These are phyloP conservation scores for Sporothrix protearum DNA, from an alignment of 2,329 filamentous ascomycete species.

Conservation along the genomic window DNA sequence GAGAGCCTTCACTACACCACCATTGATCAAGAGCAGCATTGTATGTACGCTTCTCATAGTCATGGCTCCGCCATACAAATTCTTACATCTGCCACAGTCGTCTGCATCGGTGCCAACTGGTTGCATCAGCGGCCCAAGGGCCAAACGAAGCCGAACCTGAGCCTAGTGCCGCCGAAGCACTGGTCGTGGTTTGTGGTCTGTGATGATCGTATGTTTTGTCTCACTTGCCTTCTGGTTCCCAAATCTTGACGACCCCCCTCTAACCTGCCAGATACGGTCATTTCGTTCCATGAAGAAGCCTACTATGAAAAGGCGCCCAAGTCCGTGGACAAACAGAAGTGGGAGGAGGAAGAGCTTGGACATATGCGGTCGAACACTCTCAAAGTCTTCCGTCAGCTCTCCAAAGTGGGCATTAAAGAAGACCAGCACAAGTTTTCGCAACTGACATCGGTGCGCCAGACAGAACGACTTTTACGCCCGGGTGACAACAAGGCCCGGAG, in stretches of 20 bases:
- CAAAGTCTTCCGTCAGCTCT: constrained; percentile 41
- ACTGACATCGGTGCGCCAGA: constrained; percentile 39
- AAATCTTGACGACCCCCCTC: neutral
- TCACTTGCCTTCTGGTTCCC: constrained; percentile 16
- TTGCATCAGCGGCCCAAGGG: constrained; percentile 41
- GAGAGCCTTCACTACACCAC: constrained; percentile 74
- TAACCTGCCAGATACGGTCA: constrained; percentile 55
- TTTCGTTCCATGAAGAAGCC: constrained; percentile 64
- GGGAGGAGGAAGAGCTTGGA: constrained; percentile 34
- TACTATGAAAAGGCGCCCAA: constrained; percentile 33
- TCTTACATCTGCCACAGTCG: constrained; percentile 43
- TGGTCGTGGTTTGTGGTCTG: constrained; percentile 72
- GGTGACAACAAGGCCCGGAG: constrained; percentile 31
- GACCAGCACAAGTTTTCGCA: constrained; percentile 42
- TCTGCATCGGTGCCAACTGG: constrained; percentile 70
- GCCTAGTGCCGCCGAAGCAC: constrained; percentile 41
- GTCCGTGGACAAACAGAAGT: constrained; percentile 28
- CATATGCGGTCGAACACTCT: constrained; percentile 41
- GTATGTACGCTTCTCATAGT: constrained; percentile 40
- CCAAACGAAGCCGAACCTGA: constrained; percentile 33
- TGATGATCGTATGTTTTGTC: constrained; percentile 51
- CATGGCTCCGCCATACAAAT: neutral
- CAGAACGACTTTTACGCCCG: neutral
- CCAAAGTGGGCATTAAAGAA: constrained; percentile 37
- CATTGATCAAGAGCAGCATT: constrained; percentile 64